These are phyloP conservation scores for Globisporangium echinulatum DNA, from an alignment of 352 stramenopile genomes.

Conservation along the genomic window DNA sequence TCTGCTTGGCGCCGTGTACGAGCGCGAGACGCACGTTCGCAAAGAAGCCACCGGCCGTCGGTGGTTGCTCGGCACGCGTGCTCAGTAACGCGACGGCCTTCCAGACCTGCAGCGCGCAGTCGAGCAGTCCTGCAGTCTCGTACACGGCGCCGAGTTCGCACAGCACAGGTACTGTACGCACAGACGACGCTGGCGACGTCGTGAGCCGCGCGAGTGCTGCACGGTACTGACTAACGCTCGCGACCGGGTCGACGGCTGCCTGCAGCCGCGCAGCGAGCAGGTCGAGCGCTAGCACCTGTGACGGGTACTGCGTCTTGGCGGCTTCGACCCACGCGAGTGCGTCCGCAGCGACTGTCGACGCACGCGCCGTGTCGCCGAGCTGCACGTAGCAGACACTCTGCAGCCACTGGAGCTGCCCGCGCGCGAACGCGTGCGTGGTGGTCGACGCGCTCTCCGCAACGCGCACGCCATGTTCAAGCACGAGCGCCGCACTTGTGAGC, in stretches of 20 bases:
- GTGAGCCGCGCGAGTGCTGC: conserved; percentile 10
- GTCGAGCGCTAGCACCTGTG: conserved; percentile 4
- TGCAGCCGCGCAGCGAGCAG: conserved; percentile 49
- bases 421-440: conserved; percentile 11
- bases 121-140: conserved; percentile 32
- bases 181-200: conserved; percentile 10
- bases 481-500: conserved; percentile 11
- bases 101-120: conserved; percentile 62
- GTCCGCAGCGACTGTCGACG: conserved; percentile 6
- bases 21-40: conserved; percentile 59
- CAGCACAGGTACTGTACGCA: conserved; percentile 27
- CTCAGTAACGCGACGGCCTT: conserved; percentile 28
- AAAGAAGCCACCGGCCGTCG: conserved; percentile 28
- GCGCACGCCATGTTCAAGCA: conserved; percentile 36
- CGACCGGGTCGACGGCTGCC: conserved; percentile 14
- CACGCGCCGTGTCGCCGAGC: conserved; percentile 13
- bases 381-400: conserved; percentile 17
- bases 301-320: conserved; percentile 9
- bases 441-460: conserved; percentile 9
- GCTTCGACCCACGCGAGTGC: conserved; percentile 21
- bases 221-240: conserved; percentile 30
- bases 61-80: neutral
- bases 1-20: conserved; percentile 54
- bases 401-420: conserved; percentile 41
- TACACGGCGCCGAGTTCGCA: conserved; percentile 52